Percentiles rank a stretch among this genome's conserved stretches.
Conservation (phyloP, 495 filamentous ascomycete species). For the Xylaria bambusicola region DNA sequence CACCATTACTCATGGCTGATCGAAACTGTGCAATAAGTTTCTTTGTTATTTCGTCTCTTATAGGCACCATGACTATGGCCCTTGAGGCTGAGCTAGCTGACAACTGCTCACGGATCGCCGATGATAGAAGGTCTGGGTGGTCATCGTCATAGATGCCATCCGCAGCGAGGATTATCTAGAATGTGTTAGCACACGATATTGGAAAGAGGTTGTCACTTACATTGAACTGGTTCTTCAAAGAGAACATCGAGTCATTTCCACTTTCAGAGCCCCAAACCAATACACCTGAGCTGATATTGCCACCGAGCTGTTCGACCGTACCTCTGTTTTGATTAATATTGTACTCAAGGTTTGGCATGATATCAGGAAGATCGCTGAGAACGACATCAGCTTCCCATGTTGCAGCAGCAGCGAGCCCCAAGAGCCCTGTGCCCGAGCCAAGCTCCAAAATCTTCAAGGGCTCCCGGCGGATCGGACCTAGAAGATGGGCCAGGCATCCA, state of each 20-base stretch:
- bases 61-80: slow-evolving; percentile 48
- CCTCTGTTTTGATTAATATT: slow-evolving; percentile 43
- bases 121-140: slow-evolving; percentile 46
- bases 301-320: slow-evolving; percentile 37
- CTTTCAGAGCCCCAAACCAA: slow-evolving; percentile 47
- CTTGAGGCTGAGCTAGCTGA: slow-evolving; percentile 36
- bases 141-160: slow-evolving; percentile 52
- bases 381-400: slow-evolving; percentile 44
- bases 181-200: slow-evolving; percentile 14
- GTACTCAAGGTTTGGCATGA: slow-evolving; percentile 45
- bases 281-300: slow-evolving; percentile 35
- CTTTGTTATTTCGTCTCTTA: slow-evolving; percentile 44
- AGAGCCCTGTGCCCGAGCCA: slow-evolving; percentile 65
- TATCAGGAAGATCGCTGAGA: slow-evolving; percentile 49
- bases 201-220: slow-evolving; percentile 24
- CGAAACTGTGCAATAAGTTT: slow-evolving; percentile 33
- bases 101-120: slow-evolving; percentile 44
- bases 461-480: slow-evolving; percentile 23
- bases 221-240: slow-evolving; percentile 37
- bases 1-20: slow-evolving; percentile 23
- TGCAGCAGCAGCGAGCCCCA: slow-evolving; percentile 54
- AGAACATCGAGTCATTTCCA: slow-evolving; percentile 37
- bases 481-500: slow-evolving; percentile 40
- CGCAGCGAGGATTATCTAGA: slow-evolving; percentile 46
- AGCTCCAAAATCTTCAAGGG: slow-evolving; percentile 54